Evolutionary conservation across 2,329 filamentous ascomycete species (phyloP), one percentile per base, ranked within the genome.

Genomic region (Colletotrichum liaoningense): DNA sequence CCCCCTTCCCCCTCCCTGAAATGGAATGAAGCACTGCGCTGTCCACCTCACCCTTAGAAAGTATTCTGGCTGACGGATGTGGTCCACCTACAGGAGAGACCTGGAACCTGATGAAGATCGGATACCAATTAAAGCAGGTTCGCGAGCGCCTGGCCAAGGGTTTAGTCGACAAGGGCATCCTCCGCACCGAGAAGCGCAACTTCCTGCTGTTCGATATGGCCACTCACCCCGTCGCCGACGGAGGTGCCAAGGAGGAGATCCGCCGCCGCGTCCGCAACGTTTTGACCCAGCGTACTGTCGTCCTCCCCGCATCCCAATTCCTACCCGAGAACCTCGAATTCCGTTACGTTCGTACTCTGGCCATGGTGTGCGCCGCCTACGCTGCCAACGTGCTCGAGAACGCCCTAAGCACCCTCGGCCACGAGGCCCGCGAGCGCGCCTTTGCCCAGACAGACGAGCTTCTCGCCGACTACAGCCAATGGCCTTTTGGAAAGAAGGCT

Each of bases 31-130:
- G 11, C 66, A 42, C 46, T 60, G 56, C 42, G 33, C 52, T 54
- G 56, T 42, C 35, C 63, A 52, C 35, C 56, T 55, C 16, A 38
- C 38, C 30, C 64, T 38, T 28, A 7, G 16, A 30, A 59, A 54
- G 16, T 38, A 68, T 60, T 30, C 22, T 52, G 64, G 58, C 73
- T 74, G 70, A 72, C 35, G 30, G 69, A 26, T 30, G 26, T 30
- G 30, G n/a, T 38, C 55, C 35, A 42, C 42, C 16, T 28, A 56
- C 81, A 98, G 96, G 97, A 82, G 97, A 99, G 85, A 99, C 97
- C 68, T 99, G 97, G 97, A 99, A 99, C 83, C 87, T 99, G 77
- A 98, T 99, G 97, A 99, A 99, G 88, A 99, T 99, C 79, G 97
- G 97, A 82, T 99, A 99, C 85, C 97, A 99, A 87, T 90, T 99